phyloP scores from a whole-genome alignment of 352 stramenopile genomes.

The Paralagenidium karlingii region DNA sequence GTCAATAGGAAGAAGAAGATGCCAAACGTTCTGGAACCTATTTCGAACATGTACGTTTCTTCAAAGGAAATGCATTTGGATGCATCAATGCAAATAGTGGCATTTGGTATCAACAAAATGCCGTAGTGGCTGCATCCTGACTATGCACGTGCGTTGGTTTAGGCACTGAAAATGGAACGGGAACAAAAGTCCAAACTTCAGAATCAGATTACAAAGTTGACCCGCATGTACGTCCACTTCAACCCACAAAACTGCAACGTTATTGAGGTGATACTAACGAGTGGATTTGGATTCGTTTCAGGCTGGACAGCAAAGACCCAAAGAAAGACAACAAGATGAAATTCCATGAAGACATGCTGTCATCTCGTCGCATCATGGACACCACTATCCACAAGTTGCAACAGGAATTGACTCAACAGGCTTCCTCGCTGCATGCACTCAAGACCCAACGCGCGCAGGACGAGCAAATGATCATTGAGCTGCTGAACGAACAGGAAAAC shows the following conservation, averaged over 20 bases:
- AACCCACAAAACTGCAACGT: not conserved
- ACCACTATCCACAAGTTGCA: conserved; percentile 68
- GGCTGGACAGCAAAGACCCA: conserved; percentile 32
- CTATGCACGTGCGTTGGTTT: not conserved
- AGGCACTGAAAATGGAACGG: conserved; percentile 62
- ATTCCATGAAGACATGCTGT: conserved; percentile 75
- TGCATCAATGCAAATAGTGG: no score
- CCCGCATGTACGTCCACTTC: conserved; percentile 26
- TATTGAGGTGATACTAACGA: not conserved
- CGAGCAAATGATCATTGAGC: conserved; percentile 71
- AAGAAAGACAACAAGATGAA: conserved; percentile 21
- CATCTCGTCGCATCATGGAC: conserved; percentile 70
- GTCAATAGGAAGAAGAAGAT: conserved; percentile 56
- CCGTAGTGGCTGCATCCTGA: no score
- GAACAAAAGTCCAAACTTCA: conserved; percentile 59
- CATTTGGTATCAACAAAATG: no score
- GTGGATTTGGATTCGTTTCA: conserved; percentile 9
- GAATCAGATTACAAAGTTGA: conserved; percentile 70
- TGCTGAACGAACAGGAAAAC: conserved; percentile 76
- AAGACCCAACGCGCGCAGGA: conserved; percentile 60
- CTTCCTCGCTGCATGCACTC: conserved; percentile 35
- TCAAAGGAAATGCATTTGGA: no score
- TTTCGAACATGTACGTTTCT: conserved; percentile 54
- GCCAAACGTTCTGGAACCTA: conserved; percentile 75
- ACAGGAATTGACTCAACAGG: conserved; percentile 42